Base-by-base conservation (phyloP, 208 protist genomes). In the Leishmania aethiopica region DNA sequence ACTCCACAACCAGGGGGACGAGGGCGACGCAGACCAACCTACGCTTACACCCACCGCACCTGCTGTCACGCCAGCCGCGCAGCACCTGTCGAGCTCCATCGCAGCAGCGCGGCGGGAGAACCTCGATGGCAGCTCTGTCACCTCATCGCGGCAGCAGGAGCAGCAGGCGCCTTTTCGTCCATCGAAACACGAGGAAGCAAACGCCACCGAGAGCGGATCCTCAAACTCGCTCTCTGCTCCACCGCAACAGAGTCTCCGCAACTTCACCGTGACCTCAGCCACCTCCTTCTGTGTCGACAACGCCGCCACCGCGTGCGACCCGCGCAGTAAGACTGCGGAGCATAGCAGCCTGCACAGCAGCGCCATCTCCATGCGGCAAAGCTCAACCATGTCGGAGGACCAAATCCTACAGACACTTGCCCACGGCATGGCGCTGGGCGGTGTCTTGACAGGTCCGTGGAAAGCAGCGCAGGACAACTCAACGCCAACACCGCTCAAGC, bases 371-470 rank as follows among this genome's bases (percentile, higher is more conserved):
- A 45, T 80, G 40, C 71, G 66, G 42, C 78, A 77, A 47, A 77
- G 78, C 75, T 83, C 83, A 8, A 69, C 70, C 35, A 69, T 83
- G 73, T 70, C 77, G 22, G 82, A 77, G 3, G 79, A 89, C 64
- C 76, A 77, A 32, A 62, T 86, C 35, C 62, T 85, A 64, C 86
- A 84, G 67, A 89, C 86, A 7, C 69, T 89, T 47, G 57, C 73
- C 25, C 86, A 86, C 70, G 86, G 86, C 32, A 85, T 89, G 86
- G 86, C 86, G 8, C 81, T 89, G 22, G 75, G 81, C 0, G 86
- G 82, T 4, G 78, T 45, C 1, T 28, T 57, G 15, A 42, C 72
- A 2, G 59, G 22, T 60, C 64, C 47, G 71, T 83, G 84, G 79
- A 73, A 62, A n/a, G 53, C 75, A 64, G 67, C 57, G 64, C 49